Conservation (phyloP, 495 filamentous ascomycete genomes). For the Penicillium cinerascens region DNA sequence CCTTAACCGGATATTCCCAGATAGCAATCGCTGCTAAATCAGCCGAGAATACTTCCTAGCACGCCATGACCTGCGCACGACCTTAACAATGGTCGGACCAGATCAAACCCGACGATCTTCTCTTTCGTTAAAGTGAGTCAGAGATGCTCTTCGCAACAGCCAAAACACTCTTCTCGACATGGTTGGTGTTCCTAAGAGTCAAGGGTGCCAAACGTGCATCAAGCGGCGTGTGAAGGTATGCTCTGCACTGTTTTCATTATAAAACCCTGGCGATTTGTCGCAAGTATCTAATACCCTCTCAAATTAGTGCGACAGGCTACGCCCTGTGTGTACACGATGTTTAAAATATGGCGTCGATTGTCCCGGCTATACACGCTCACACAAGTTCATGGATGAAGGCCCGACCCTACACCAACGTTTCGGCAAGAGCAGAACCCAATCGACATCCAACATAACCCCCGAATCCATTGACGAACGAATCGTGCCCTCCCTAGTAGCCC, state of each 20-base stretch:
- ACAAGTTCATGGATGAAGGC: constrained; percentile 27
- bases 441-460: neutral
- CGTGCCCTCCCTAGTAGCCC: constrained; percentile 16
- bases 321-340: constrained; percentile 29
- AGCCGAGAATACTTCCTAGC: neutral
- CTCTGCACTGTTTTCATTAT: neutral
- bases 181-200: constrained; percentile 43
- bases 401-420: constrained; percentile 18
- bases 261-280: neutral
- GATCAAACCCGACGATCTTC: too few species aligned
- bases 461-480: constrained; percentile 24
- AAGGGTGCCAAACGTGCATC: constrained; percentile 37
- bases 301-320: constrained; percentile 25
- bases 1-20: neutral
- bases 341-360: constrained; percentile 23
- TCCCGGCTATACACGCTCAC: constrained; percentile 24
- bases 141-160: too few species aligned
- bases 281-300: neutral
- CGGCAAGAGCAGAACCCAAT: constrained; percentile 2
- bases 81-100: neutral
- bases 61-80: neutral
- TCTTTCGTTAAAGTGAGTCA: too few species aligned
- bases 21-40: neutral
- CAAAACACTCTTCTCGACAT: constrained; percentile 11
- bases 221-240: constrained; percentile 28